Percentiles rank a stretch among this genome's conserved stretches.
Conservation (phyloP, 2,329 filamentous ascomycete genomes). For the Gyromitra esculenta region DNA sequence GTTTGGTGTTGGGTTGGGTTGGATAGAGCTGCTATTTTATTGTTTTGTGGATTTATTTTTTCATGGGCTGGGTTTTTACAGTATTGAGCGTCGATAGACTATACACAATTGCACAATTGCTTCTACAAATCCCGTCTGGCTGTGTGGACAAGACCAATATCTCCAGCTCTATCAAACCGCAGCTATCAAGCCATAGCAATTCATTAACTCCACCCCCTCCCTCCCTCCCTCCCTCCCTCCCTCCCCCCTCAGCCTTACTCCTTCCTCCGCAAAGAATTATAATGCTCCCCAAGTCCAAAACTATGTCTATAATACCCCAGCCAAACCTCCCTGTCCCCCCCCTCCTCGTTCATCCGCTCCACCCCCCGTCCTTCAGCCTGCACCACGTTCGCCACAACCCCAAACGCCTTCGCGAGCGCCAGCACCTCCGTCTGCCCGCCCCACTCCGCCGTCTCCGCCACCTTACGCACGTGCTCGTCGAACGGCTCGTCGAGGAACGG, state of each 20-base stretch:
- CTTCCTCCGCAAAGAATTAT: conserved; percentile 78
- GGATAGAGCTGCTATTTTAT: background rate
- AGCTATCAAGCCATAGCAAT: background rate
- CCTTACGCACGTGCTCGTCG: conserved; percentile 75
- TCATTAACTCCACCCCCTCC: background rate
- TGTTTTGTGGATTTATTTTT: background rate
- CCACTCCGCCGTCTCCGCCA: conserved; percentile 92
- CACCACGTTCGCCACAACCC: conserved; percentile 82
- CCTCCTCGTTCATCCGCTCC: conserved; percentile 67
- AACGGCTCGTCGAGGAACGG: conserved; percentile 87
- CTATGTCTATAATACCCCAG: conserved; percentile 94
- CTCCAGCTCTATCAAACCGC: background rate
- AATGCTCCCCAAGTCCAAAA: conserved; percentile 95
- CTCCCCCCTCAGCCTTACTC: background rate
- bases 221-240: background rate
- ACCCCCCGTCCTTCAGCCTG: conserved; percentile 84
- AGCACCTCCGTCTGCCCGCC: conserved; percentile 90
- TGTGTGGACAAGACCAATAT: too few relatives aligned
- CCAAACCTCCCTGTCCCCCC: conserved; percentile 74
- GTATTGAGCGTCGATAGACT: background rate
- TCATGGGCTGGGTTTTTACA: background rate
- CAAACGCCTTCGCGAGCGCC: conserved; percentile 83
- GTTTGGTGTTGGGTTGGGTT: background rate
- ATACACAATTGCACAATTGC: background rate
- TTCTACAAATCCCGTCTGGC: background rate